Base-by-base conservation (phyloP, 441 rosid genomes). In the Sinapis alba region DNA sequence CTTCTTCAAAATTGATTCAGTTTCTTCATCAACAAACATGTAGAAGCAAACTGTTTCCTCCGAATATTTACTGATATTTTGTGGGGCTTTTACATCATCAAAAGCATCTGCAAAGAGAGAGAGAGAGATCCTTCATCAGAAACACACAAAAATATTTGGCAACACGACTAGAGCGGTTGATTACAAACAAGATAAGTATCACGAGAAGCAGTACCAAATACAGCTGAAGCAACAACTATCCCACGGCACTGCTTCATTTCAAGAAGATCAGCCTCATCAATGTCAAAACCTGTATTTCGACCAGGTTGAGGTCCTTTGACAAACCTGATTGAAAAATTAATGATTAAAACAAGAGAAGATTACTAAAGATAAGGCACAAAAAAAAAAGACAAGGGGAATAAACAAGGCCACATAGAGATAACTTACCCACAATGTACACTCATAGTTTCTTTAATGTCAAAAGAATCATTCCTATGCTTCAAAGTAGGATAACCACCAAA, bases 11-110 rank as follows among this genome's bases (percentile, higher is more conserved):
- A 81, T 87, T 26, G 81, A 83, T 80, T 92, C 92, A 28, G 97
- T 94, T 87, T 89, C 86, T 81, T 92, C 94, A 77, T 92, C 97
- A 61, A 89, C 92, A 79, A 94, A 94, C 96, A 94, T 90, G 71
- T 79, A 90, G 83, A 91, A 91, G 77, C 96, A 92, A 47, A 90
- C 84, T 16, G 87, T 89, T 71, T 87, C 74, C 74, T 63, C 88
- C 30, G 97, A 84, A 68, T 87, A 83, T 54, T 89, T 89, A 73
- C 94, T 89, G 36, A 94, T 82, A 77, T 91, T 87, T 63, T 68
- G 79, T 8, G 98, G 98, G 76, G 87, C 89, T 74, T 91, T 88
- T 74, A 93, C 84, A 64, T 78, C 83, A 78, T 94, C 97, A 66
- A 89, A 89, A 62, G 93, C 93, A 71, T 94, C 97, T 94, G 86